Base-by-base conservation (phyloP, 495 filamentous ascomycete species). In the Poronia punctata region DNA sequence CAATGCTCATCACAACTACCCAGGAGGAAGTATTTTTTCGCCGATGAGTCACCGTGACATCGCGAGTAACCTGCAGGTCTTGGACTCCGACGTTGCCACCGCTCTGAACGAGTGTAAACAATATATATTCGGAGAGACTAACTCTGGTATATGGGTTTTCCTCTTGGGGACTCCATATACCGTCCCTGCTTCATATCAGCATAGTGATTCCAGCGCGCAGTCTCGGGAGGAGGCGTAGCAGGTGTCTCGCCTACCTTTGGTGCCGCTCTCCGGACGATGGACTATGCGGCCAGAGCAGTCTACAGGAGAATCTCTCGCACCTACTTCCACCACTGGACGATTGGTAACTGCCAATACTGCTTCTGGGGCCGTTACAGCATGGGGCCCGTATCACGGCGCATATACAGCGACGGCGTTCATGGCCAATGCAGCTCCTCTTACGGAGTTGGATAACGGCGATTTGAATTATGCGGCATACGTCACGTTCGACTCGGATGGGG, bases 251-350 rank as follows among this genome's bases (percentile, higher is more conserved):
- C 75, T 0, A 72, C 71, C 0, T 80, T 75, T 45, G 76, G 76
- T 1, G 75, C 74, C 0, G 75, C 60, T 2, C 60, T 80, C 1
- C 80, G 76, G 77, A 79, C 76, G 9, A 64, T 79, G 50, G 75
- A 79, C 54, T 76, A 79, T 47, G 60, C 67, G 2, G 61, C 79
- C 35, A 70, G 70, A 7, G 66, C 70, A 0, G 50, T 69, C 1
- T 47, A 52, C 25, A 54, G 52, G 35, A 66, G 66, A 31, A 69
- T 76, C 26, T 67, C 71, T 39, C 65, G 74, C 2, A 69, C 62
- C 1, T 79, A 76, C 44, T 79, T 78, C 61, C 77, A 81, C 43
- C 77, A 79, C 36, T 76, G 75, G 2, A 81, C 77, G 0, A 66
- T 81, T 3, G 77, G 76, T 2, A 71, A 74, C 49, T 79, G 74